Conservation (phyloP, 257 asterid genomes). For the Primulina huaijiensis region DNA sequence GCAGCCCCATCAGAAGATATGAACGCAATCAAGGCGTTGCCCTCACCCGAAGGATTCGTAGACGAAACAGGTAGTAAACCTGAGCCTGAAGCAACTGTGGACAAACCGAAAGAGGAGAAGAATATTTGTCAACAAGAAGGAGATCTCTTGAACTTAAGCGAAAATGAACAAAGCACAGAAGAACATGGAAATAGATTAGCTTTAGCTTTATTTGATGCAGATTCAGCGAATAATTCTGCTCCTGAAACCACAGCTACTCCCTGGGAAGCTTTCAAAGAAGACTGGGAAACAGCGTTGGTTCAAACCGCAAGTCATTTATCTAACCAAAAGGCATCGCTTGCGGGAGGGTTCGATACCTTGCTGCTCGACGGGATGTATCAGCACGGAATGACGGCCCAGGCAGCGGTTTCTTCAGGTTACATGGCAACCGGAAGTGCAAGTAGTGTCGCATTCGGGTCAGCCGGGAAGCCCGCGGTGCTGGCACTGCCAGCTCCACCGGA, state of each 20-base stretch:
- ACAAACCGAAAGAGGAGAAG: conserved; percentile 31
- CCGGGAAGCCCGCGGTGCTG: conserved; percentile 77
- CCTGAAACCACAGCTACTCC: conserved; percentile 38
- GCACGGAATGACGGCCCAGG: conserved; percentile 58
- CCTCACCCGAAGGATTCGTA: conserved; percentile 59
- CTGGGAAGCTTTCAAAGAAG: conserved; percentile 88
- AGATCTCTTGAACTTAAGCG: conserved; percentile 67
- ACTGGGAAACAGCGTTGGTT: conserved; percentile 79
- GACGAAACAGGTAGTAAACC: conserved; percentile 30
- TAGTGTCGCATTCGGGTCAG: conserved; percentile 77
- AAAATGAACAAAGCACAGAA: conserved; percentile 49
- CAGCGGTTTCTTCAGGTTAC: conserved; percentile 58
- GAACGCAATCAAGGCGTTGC: conserved; percentile 66
- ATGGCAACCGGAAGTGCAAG: conserved; percentile 77
- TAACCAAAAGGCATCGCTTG: conserved; percentile 58
- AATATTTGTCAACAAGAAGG: conserved; percentile 44
- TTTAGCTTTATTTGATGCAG: conserved; percentile 72
- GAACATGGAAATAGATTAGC: conserved; percentile 68
- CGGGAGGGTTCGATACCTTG: conserved; percentile 61
- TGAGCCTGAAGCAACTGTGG: conserved; percentile 14
- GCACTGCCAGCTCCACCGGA: conserved; percentile 84
- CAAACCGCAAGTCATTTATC: conserved; percentile 70
- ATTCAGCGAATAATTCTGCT: conserved; percentile 30
- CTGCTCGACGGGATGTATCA: conserved; percentile 87
- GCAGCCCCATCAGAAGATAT: conserved; percentile 53